These are phyloP conservation scores for Pichia sp. DNA, from an alignment of 1,139 yeast species.

Conservation along the genomic window DNA sequence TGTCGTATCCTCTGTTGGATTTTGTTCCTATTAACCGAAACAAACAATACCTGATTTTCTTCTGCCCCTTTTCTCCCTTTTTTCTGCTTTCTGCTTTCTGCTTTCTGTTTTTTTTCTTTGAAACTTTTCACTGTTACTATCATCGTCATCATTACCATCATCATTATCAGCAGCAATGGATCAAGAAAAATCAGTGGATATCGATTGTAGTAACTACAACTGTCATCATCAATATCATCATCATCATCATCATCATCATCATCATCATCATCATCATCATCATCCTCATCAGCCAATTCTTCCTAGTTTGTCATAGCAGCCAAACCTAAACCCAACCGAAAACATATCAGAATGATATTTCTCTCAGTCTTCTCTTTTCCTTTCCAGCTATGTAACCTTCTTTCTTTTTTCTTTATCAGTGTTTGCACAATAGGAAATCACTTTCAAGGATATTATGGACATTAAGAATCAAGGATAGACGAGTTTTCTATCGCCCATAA, in stretches of 20 bases:
- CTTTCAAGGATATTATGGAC: constrained; percentile 7
- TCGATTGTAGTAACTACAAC: no score
- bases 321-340: constrained; percentile 1
- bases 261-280: background rate
- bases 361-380: background rate
- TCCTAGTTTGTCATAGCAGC: background rate
- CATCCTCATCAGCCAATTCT: background rate
- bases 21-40: constrained; percentile 2
- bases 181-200: no score
- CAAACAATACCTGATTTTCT: background rate
- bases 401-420: background rate
- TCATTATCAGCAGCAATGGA: background rate
- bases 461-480: constrained; percentile 6
- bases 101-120: background rate
- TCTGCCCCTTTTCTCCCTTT: background rate
- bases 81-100: background rate
- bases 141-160: background rate
- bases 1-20: constrained; percentile 1
- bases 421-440: constrained; percentile 6
- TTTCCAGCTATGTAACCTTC: background rate
- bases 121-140: background rate
- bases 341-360: background rate
- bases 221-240: background rate
- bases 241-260: background rate
- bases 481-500: background rate